Base-by-base conservation (phyloP, 202 grass and related monocot genomes). In the Hordeum pubiflorum region DNA sequence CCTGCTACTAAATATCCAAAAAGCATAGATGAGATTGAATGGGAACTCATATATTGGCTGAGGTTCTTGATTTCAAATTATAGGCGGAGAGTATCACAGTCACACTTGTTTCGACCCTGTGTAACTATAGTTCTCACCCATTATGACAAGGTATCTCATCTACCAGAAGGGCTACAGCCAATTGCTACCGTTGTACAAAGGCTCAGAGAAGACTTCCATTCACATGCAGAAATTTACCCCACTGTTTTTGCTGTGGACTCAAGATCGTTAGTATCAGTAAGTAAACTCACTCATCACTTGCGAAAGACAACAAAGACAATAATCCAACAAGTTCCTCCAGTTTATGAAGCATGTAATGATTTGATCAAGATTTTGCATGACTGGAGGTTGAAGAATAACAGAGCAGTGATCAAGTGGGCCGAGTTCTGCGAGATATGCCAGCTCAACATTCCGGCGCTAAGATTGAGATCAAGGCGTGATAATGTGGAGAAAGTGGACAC, bases 211-310 rank as follows among this genome's bases (percentile, higher is more conserved):
- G 85, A 94, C 58, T 98, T 98, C 71, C 85, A 68, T 69, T 76
- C 82, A 52, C 89, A 93, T 85, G 83, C 91, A 22, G 90, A 98
- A 79, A 87, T 98, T 78, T 93, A 91, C 67, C 88, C 96, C 38
- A 98, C 92, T 69, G 88, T 95, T 81, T 98, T 98, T 66, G 85
- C 85, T 1, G 85, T 98, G 20, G 96, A 98, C 82, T 91, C 92
- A 69, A 95, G 96, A 91, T 95, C 96, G 20, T 81, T 82, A 27
- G 78, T 86, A 69, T 94, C 90, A 9, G 88, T 95, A 79, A 98
- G 88, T 59, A 98, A 78, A 86, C 83, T 98, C 17, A 79, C 81
- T 66, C 90, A 86, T 36, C 90, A 95, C 75, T 29, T 98, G 81
- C 38, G 90, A 1, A 88, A 83, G 67, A 91, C 78, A 69, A 66